Percentiles rank a stretch among this genome's conserved stretches.
phyloP scores from a whole-genome alignment of 148 eudicot species.

The Vaccinium corymbosum region DNA sequence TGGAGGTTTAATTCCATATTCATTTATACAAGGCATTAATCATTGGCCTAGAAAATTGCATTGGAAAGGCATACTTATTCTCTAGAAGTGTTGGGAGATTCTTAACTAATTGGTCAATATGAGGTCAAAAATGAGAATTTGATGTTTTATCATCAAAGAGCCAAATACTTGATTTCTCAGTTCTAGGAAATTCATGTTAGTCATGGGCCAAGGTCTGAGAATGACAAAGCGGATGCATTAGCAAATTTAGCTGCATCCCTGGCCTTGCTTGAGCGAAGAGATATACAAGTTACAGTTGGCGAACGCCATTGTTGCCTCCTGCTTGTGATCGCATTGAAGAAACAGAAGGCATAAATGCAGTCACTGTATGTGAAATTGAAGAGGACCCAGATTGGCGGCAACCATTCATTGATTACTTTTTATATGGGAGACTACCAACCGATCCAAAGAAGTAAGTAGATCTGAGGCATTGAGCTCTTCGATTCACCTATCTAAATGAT shows the following conservation, averaged over 20 bases:
- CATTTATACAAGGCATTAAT: not conserved
- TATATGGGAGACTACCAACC: not conserved
- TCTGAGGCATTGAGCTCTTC: not conserved
- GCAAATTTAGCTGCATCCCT: not conserved
- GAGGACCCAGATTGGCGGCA: slow-evolving; percentile 8
- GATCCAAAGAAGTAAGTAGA: not conserved
- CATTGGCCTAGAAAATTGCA: not conserved
- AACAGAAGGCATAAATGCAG: not conserved
- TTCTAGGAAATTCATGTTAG: not conserved
- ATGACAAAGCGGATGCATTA: slow-evolving; percentile 2
- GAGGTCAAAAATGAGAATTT: not conserved
- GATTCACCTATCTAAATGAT: not conserved
- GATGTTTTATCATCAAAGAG: not conserved
- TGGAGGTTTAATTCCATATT: not conserved
- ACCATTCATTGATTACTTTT: not conserved
- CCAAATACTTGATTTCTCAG: not conserved
- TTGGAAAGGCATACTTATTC: not conserved
- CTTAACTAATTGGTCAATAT: not conserved
- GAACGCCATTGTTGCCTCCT: not conserved
- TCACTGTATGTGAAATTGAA: not conserved
- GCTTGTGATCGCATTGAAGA: not conserved
- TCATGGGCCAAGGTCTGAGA: not conserved
- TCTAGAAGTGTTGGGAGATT: not conserved
- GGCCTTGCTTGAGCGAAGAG: not conserved
- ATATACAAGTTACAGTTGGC: slow-evolving; percentile 6